phyloP scores from a whole-genome alignment of 768 basidiomycete species.

The Kwoniella shandongensis region DNA sequence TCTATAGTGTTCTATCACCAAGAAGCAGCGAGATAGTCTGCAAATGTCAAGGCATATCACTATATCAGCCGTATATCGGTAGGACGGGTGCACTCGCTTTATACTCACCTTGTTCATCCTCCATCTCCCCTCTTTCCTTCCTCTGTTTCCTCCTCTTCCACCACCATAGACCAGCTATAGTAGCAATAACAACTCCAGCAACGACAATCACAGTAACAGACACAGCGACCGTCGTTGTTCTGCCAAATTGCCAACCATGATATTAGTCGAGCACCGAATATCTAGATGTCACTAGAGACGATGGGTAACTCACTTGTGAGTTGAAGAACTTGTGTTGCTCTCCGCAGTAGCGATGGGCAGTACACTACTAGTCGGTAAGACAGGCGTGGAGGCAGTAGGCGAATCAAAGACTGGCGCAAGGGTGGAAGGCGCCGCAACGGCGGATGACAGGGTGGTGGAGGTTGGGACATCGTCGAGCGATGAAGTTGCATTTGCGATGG shows the following conservation, averaged over 20 bases:
- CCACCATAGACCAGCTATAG: conserved; percentile 25
- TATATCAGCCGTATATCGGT: no score
- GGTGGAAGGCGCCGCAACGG: not conserved
- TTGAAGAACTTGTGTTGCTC: not conserved
- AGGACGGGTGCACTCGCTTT: no score
- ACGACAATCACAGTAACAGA: conserved; percentile 34
- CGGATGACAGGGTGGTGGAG: conserved; percentile 1
- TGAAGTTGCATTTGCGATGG: no score
- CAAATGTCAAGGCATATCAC: no score
- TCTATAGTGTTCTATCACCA: no score
- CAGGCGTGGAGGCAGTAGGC: not conserved
- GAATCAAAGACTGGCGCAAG: not conserved
- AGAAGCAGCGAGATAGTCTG: no score
- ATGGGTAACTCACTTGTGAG: conserved; percentile 8
- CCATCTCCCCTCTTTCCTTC: not conserved
- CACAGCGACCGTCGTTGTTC: conserved; percentile 33
- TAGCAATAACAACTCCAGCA: conserved; percentile 24
- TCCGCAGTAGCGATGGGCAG: not conserved
- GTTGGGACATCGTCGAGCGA: no score
- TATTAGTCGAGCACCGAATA: not conserved
- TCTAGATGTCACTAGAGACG: no score
- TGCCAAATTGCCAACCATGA: not conserved
- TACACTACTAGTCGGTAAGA: not conserved
- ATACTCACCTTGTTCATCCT: no score
- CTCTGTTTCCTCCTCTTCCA: conserved; percentile 21